Percentiles rank a stretch among this genome's conserved stretches.
These are phyloP conservation scores for Xylariaceae sp. DNA, from an alignment of 2,329 filamentous ascomycete genomes.

Conservation along the genomic window DNA sequence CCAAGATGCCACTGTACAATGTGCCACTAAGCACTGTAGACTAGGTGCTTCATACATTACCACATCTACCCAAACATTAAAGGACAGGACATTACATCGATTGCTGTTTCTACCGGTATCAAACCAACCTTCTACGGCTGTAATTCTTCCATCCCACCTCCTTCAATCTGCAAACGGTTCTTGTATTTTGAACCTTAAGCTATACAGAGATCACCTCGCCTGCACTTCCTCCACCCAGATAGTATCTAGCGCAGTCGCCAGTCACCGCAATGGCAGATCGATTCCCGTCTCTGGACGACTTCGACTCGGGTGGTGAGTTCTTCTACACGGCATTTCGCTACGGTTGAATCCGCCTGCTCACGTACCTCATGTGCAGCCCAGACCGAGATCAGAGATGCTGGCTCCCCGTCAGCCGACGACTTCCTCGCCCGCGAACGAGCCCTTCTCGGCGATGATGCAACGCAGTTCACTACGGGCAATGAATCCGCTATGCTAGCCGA, in stretches of 20 bases:
- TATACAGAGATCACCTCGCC: not conserved
- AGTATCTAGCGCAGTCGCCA: not conserved
- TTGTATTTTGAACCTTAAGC: not conserved
- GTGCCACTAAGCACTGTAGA: not conserved
- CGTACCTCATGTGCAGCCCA: conserved; percentile 48
- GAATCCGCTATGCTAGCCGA: conserved; percentile 63
- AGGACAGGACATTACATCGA: not conserved
- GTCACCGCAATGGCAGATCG: conserved; percentile 62
- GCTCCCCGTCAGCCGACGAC: conserved; percentile 63
- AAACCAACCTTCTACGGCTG: not conserved
- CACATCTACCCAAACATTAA: conserved; percentile 8
- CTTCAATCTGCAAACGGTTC: not conserved
- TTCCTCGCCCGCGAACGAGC: conserved; percentile 92
- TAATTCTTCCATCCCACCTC: not conserved
- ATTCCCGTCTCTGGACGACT: conserved; percentile 75
- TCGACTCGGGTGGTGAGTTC: conserved; percentile 58
- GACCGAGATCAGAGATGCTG: conserved; percentile 57
- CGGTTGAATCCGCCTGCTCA: conserved; percentile 2
- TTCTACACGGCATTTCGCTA: not conserved
- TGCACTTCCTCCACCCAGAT: not conserved
- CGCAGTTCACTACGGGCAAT: conserved; percentile 76
- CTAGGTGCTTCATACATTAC: not conserved
- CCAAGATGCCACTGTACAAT: not conserved
- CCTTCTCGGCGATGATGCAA: conserved; percentile 83
- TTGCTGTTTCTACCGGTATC: conserved; percentile 1